Evolutionary conservation across 2,329 filamentous ascomycete species (phyloP), one percentile per base, ranked within the genome.

Genomic region (Cadophora sp.): DNA sequence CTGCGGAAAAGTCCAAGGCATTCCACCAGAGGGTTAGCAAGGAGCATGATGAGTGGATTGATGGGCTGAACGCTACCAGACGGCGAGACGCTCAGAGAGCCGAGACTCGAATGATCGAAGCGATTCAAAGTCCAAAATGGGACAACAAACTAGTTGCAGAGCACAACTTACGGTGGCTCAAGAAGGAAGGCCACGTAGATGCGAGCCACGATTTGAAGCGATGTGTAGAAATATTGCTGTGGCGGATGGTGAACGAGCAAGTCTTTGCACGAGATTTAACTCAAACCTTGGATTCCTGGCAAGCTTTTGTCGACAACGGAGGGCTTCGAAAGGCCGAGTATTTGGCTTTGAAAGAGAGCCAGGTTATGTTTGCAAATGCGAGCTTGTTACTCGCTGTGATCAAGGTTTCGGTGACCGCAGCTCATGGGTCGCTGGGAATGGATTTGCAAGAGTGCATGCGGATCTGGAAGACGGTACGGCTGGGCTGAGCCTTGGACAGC

Each of bases 361-460:
- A 76, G 70, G 72, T 76, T n/a, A 71, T 71, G 5, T 86, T 87
- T 76, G 82, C 83, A 1, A 78, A 82, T 64, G 83, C 83, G 1
- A 80, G 80, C 20, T 70, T 87, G 30, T 66, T 87, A 11, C 75
- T 86, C 16, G 80, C 83, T 5, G 67, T 84, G 43, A 81, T 87
- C 56, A 79, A 80, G 64, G 83, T 83, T 55, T 80, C 83, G 0
- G 79, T 81, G 1, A 76, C 74, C 1, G 83, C 81, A 0, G 70
- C 79, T 39, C 83, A 85, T 70, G 84, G 83, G 0, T 82, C 81
- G 0, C 66, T 86, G 63, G 78, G 82, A 3, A 79, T 82, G 76
- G 84, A 87, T 60, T 71, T 87, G 73, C 84, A 86, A 73, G 84
- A 87, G 70, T 86, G 84, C 64, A 70, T 87, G 70, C 73, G 80